Evolutionary conservation across 768 basidiomycete genomes (phyloP), one percentile per base, ranked within the genome.

Genomic region (Clitopilus passeckerianus): DNA sequence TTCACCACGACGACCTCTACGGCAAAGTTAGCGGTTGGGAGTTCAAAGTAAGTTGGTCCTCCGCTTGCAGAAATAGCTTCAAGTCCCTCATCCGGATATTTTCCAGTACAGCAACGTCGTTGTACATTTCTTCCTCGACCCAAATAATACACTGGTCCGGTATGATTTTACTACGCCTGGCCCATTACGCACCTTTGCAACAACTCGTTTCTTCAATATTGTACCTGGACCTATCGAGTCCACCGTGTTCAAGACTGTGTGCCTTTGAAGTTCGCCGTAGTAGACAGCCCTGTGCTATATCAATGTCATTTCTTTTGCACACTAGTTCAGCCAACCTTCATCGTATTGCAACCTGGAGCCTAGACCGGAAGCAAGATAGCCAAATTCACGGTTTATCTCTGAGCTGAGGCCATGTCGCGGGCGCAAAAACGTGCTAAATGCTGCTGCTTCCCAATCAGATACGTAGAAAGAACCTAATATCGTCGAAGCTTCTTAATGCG

Each of bases 141-240:
- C 59, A 33, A 68, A 60, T 33, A 65, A 65, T 41, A 68, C 67
- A 1, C 60, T 72, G 2, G 68, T 70, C 34, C 59, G 69, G 54
- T 70, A 65, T 55, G 71, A 72, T 54, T 72, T 72, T 52, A 65
- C 68, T 6, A 60, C 64, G 23, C 68, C 71, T 10, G 64, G 67
- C 27, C 53, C 60, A 7, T 62, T 68, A 50, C 65, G 70, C 24
- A 72, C 67, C 27, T 70, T 70, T 57, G 56, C 71, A 12, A 72
- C 70, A 0, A 72, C 71, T 12, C 61, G 71, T 4, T 69, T 72
- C 52, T 71, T 71, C 61, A 69, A 71, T 53, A 68, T 69, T 18
- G 60, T 69, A 30, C 66, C 64, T 20, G 67, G 69, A 4, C 67
- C 66, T 1, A 64, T 69, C 2, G 59, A 72, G 33, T 56, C 66